A percentile compares a stretch with the other conserved stretches of the same genome.
Conservation (phyloP, 148 eudicot species). For the Euryodendron excelsum region DNA sequence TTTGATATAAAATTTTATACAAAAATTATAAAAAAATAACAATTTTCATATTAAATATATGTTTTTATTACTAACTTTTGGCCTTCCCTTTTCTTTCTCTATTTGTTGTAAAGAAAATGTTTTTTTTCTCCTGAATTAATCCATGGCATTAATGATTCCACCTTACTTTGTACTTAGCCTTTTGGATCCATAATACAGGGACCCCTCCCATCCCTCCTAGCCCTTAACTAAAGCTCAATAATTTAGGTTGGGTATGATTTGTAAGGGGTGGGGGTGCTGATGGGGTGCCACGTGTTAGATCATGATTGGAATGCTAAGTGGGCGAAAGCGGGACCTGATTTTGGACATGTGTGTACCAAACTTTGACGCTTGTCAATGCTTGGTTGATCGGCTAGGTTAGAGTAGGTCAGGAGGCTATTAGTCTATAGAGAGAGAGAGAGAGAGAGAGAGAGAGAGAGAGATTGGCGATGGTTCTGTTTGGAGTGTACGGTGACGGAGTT, state of each 20-base stretch:
- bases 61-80: constrained; percentile 15
- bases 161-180: constrained; percentile 31
- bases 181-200: constrained; percentile 38
- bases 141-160: constrained; percentile 38
- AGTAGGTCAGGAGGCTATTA: background rate
- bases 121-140: no score
- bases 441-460: background rate
- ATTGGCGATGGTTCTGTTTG: background rate
- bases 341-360: background rate
- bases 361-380: background rate
- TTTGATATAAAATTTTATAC: no score
- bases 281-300: constrained; percentile 30
- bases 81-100: constrained; percentile 7
- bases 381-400: background rate
- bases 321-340: background rate
- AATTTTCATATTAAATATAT: background rate
- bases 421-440: no score
- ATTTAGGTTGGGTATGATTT: constrained; percentile 22
- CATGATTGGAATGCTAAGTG: constrained; percentile 22
- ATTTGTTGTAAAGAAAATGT: no score
- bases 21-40: no score
- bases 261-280: constrained; percentile 15
- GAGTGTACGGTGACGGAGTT: constrained; percentile 9
- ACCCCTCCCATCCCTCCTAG: background rate
- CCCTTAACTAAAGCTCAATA: constrained; percentile 24